Evolutionary conservation across 2,329 filamentous ascomycete genomes (phyloP), one percentile per base, ranked within the genome.

Genomic region (Epichloe gansuensis): DNA sequence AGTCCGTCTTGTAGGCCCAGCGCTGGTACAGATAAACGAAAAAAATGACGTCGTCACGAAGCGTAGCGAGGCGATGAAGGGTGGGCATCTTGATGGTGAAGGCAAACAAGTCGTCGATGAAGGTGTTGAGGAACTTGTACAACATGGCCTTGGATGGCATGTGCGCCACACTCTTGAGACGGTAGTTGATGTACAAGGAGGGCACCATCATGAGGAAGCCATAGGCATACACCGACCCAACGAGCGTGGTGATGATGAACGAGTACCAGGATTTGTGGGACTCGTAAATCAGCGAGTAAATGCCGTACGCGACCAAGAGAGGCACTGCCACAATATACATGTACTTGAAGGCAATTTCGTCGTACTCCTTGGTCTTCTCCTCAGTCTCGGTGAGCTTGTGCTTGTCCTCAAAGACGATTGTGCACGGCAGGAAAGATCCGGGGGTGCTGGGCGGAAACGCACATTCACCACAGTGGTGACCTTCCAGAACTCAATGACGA

Each of bases 1-100:
- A 93, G 69, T 98, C 93, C 56, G 93, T 77, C 72, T 85, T 89
- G 75, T 98, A 98, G 52, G 85, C 85, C 80, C 83, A 98, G 56
- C 85, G 81, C 73, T 98, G 93, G 71, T 98, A 98, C 4, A 98
- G 62, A 72, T 96, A 98, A 54, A 98, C 78, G 67, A 98, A 98
- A 77, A 98, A 98, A 65, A 98, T 97, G 59, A 98, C 77, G 64
- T 98, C 93, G 67, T 98, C 93, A 55, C 93, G 80, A 57, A 98
- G 78, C 0, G 93, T 97, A 0, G 93, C 90, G 49, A 98, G 75
- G 15, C 93, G 82, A 69, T 98, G 93, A 50, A 98, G 76, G 57
- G 91, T 82, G 0, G 93, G 93, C 93, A 98, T 98, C 74, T 97
- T 97, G 75, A 98, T 96, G 41, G 93, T 98, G 64, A 97, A 98